phyloP scores from a whole-genome alignment of 2,329 filamentous ascomycete species.

The Paecilomyces variotii region DNA sequence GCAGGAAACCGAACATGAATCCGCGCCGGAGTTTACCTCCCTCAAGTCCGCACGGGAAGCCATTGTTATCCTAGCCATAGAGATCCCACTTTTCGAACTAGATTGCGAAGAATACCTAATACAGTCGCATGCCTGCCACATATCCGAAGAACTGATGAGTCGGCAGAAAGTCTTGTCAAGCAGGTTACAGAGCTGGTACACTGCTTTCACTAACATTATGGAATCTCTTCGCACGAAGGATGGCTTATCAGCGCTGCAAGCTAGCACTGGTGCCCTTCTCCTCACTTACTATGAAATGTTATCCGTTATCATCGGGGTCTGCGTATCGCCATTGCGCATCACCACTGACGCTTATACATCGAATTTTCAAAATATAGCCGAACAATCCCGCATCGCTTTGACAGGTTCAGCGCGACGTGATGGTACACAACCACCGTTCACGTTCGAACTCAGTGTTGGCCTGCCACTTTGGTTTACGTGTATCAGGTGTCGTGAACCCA shows the following conservation, averaged over 20 bases:
- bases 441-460: slow-evolving; percentile 23
- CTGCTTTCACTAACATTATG: slow-evolving; percentile 14
- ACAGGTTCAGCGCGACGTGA: slow-evolving; percentile 11
- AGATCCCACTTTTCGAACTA: slow-evolving; percentile 16
- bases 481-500: slow-evolving; percentile 24
- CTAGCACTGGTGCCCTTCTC: slow-evolving; percentile 14
- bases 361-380: slow-evolving; percentile 1
- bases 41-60: slow-evolving; percentile 19
- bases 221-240: not conserved
- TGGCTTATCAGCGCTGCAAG: slow-evolving; percentile 7
- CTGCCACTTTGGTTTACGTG: slow-evolving; percentile 24
- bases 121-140: slow-evolving; percentile 1
- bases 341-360: slow-evolving; percentile 14
- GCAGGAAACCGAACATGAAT: slow-evolving; percentile 7
- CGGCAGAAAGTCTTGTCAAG: slow-evolving; percentile 9
- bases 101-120: slow-evolving; percentile 12
- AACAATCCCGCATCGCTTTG: slow-evolving; percentile 6
- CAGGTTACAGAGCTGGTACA: slow-evolving; percentile 16
- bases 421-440: slow-evolving; percentile 20
- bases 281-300: slow-evolving; percentile 17
- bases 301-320: slow-evolving; percentile 14
- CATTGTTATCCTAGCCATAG: slow-evolving; percentile 15
- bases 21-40: slow-evolving; percentile 7
- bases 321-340: slow-evolving; percentile 12
- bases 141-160: slow-evolving; percentile 11